These are phyloP conservation scores for Medicago arabica DNA, from an alignment of 306 rosid species.

Conservation along the genomic window DNA sequence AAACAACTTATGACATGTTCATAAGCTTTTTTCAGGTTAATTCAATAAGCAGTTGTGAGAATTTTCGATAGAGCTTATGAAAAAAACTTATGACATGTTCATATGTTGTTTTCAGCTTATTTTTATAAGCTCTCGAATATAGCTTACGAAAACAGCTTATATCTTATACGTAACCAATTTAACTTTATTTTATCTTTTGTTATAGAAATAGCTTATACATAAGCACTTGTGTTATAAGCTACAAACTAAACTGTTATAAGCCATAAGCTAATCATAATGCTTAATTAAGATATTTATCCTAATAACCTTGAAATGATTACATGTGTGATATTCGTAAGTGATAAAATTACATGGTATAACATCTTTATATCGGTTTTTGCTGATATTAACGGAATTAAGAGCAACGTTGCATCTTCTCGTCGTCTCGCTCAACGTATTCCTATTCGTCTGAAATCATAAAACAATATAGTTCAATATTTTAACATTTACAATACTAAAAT, in stretches of 20 bases:
- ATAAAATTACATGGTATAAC: conserved; percentile 74
- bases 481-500: not conserved
- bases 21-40: not conserved
- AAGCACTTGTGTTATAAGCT: too few relatives aligned
- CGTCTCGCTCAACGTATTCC: conserved; percentile 71
- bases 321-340: not conserved
- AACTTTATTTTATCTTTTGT: too few relatives aligned
- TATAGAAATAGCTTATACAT: too few relatives aligned
- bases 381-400: conserved; percentile 63
- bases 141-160: not conserved
- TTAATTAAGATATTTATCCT: not conserved
- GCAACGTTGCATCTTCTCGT: conserved; percentile 67
- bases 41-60: not conserved
- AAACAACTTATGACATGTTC: not conserved
- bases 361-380: conserved; percentile 78
- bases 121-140: not conserved
- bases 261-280: not conserved
- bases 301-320: conserved; percentile 10
- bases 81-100: too few relatives aligned
- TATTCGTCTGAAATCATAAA: conserved; percentile 56
- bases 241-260: not conserved
- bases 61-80: not conserved
- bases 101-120: not conserved
- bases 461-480: not conserved
- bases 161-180: too few relatives aligned